Evolutionary conservation across 768 basidiomycete genomes (phyloP), one percentile per base, ranked within the genome.

Genomic region (Pisolithus tinctorius): DNA sequence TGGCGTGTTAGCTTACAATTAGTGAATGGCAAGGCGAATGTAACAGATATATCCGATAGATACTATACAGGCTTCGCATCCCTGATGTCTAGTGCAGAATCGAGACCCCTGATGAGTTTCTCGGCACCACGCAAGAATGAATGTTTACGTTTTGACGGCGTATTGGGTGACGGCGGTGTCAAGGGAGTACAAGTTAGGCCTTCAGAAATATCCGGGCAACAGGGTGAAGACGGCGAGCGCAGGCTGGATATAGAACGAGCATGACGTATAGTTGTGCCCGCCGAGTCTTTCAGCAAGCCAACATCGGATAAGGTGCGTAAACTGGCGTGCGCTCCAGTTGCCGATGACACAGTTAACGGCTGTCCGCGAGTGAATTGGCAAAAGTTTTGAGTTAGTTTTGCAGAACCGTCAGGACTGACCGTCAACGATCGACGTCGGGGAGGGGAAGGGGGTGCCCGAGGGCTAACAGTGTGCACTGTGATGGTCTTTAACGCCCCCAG

Each of bases 391-490:
- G 39, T 49, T 25, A 51, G 40, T 27, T 23, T 58, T 6, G 42
- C 25, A 6, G 43, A 26, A 42, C 34, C 2, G 2, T 51, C 58
- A 6, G 57, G 4, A 4, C 60, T 51, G 6, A 69, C 30, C 17
- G 66, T 69, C 45, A 60, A 55, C 10, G 66, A 67, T 4, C 67
- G 67, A 46, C 52, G 58, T 13, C 67, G 50, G 17, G 27, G 11
- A 1, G 45, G 17, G 5, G 51, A 47, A 2, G 26, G 4, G 10
- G 34, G 34, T 34, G 34, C 2, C 13, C 13, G 11, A 13, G 10
- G 23, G 4, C 65, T 63, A 3, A 67, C 57, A 29, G 55, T 67
- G 37, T 4, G 34, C 34, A 60, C 46, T 1, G 53, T 61, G 7
- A 49, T 58, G 11, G 25, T 54, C 48, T 48, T 57, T 0, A 57